Evolutionary conservation across 331 rosid genomes (phyloP), one percentile per base, ranked within the genome.

Genomic region (Ulmus americana): DNA sequence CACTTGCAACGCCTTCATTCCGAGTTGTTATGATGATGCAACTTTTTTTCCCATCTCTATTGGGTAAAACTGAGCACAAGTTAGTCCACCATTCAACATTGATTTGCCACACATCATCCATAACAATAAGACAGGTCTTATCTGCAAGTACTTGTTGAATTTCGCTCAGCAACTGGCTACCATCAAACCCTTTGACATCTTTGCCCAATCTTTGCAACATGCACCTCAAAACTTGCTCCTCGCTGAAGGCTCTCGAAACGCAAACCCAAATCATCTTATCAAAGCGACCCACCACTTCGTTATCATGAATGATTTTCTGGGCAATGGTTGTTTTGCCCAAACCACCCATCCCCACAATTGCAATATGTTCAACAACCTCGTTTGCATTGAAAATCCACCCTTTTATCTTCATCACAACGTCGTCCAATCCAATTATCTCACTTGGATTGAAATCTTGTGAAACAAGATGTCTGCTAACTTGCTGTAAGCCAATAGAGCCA

Each of bases 321-420:
- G 68, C 68, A n/a, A 63, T 7, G 55, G 68, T 63, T 13, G 68
- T 63, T 48, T 63, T 63, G 1, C 68, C 68, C 38, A 63, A 48
- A 6, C 68, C 68, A 1, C 68, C 68, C 56, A 63, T 63, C 22
- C 70, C 68, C 10, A 44, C 54, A 44, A 62, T 45, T 5, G 43
- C 67, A 8, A 45, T n/a, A 0, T 1, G 40, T 3, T 44, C 7
- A 7, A 62, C 54, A 10, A 8, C 11, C 54, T 20, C 22, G 22
- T 20, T 20, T 20, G 22, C 1, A 20, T 20, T 20, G 22, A 20
- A 20, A 20, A 20, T 20, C 22, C 22, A 20, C 22, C 22, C 22
- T 20, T 20, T 20, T 20, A 20, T 20, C 22, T 20, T 20, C 22
- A 20, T 20, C 22, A 20, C 2, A 20, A 1, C 22, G 22, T 20